Evolutionary conservation across 2,329 filamentous ascomycete genomes (phyloP).

Genomic region (Aureobasidium sp.): DNA sequence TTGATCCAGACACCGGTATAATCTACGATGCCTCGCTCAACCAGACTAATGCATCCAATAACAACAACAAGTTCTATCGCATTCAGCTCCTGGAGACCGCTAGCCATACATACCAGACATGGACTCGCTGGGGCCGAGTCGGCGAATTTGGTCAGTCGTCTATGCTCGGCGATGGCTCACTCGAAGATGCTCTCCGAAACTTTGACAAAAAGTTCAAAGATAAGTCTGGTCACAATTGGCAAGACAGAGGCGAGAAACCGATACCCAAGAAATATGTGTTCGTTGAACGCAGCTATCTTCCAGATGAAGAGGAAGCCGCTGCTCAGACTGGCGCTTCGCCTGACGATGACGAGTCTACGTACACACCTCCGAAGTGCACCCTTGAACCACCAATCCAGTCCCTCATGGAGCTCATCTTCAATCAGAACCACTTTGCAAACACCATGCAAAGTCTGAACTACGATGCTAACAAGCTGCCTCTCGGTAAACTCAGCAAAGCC

Average conservation of each 20-base stretch:
- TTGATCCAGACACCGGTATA: slow-evolving; percentile 50
- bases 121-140: slow-evolving; percentile 78
- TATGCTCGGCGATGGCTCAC: slow-evolving; percentile 33
- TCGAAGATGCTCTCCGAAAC: slow-evolving; percentile 35
- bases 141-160: slow-evolving; percentile 45
- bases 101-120: slow-evolving; percentile 47
- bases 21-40: slow-evolving; percentile 77
- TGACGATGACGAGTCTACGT: background rate
- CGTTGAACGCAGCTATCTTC: slow-evolving; percentile 69
- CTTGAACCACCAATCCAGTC: slow-evolving; percentile 56
- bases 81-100: slow-evolving; percentile 43
- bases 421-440: slow-evolving; percentile 61
- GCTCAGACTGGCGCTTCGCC: slow-evolving; percentile 23
- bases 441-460: slow-evolving; percentile 64
- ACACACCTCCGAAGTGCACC: slow-evolving; percentile 44
- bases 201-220: slow-evolving; percentile 53
- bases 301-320: slow-evolving; percentile 45
- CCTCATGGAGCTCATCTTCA: slow-evolving; percentile 78
- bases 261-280: slow-evolving; percentile 67
- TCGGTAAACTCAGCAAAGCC: slow-evolving; percentile 75
- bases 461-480: slow-evolving; percentile 66
- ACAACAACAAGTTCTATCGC: slow-evolving; percentile 80
- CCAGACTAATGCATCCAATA: slow-evolving; percentile 62
- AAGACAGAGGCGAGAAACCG: slow-evolving; percentile 46
- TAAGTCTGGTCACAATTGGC: slow-evolving; percentile 49